A percentile compares a stretch with the other conserved stretches of the same genome.
Conservation (phyloP, 2,329 filamentous ascomycete genomes). For the Pyrenophora graminea region DNA sequence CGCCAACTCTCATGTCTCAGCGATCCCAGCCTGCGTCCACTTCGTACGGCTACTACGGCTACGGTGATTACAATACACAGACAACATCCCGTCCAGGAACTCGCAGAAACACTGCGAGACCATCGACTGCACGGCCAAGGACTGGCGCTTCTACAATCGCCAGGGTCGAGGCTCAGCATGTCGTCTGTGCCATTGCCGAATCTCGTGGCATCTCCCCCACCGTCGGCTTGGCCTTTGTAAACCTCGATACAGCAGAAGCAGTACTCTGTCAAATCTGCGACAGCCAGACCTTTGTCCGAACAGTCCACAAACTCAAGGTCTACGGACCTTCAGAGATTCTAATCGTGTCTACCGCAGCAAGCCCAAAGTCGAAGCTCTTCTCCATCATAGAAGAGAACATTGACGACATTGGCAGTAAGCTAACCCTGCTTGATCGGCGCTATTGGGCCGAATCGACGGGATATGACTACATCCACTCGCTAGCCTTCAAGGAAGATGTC, state of each 20-base stretch:
- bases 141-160: slow-evolving; percentile 63
- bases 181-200: slow-evolving; percentile 88
- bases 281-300: slow-evolving; percentile 87
- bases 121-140: slow-evolving; percentile 55
- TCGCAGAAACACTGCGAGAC: slow-evolving; percentile 41
- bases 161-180: slow-evolving; percentile 64
- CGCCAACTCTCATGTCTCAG: slow-evolving; percentile 35
- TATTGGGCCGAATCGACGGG: slow-evolving; percentile 83
- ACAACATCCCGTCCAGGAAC: slow-evolving; percentile 43
- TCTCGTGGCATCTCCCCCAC: slow-evolving; percentile 84
- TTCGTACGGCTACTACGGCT: slow-evolving; percentile 42
- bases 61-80: slow-evolving; percentile 44
- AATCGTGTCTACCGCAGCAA: slow-evolving; percentile 73
- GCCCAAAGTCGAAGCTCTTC: slow-evolving; percentile 72
- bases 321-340: slow-evolving; percentile 80
- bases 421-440: slow-evolving; percentile 71
- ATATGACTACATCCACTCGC: slow-evolving; percentile 73
- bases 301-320: slow-evolving; percentile 82
- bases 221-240: slow-evolving; percentile 84
- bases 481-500: slow-evolving; percentile 80
- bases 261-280: slow-evolving; percentile 90
- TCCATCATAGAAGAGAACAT: slow-evolving; percentile 75
- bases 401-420: slow-evolving; percentile 58
- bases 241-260: slow-evolving; percentile 81
- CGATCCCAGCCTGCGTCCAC: slow-evolving; percentile 28